phyloP scores from a whole-genome alignment of 2,329 filamentous ascomycete species.

The Escovopsis sp. region DNA sequence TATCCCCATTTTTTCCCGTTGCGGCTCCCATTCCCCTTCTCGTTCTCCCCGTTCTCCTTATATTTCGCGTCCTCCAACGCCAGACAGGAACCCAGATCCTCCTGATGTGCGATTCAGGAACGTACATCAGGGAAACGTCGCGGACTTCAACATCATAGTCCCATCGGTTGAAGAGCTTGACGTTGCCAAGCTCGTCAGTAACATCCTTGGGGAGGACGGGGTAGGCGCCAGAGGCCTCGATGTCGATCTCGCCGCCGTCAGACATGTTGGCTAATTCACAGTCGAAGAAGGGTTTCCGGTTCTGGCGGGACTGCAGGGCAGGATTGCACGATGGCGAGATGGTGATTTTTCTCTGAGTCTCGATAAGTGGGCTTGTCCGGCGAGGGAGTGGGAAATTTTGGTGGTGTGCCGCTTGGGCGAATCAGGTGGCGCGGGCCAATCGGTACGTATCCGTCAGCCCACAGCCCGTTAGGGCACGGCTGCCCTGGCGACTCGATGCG shows the following conservation, averaged over 20 bases:
- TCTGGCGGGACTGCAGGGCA: conserved; percentile 22
- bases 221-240: conserved; percentile 61
- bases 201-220: conserved; percentile 87
- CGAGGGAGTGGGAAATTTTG: conserved; percentile 20
- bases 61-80: not conserved
- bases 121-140: conserved; percentile 98
- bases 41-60: not conserved
- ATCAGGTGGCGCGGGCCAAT: conserved; percentile 17
- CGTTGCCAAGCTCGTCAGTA: conserved; percentile 70
- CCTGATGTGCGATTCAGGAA: conserved; percentile 10
- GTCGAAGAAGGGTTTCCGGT: conserved; percentile 18
- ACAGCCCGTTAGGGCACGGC: conserved; percentile 24
- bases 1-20: no score
- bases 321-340: conserved; percentile 24
- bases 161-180: conserved; percentile 98
- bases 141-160: conserved; percentile 98
- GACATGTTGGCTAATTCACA: conserved; percentile 55
- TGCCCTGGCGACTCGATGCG: conserved; percentile 25
- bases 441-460: conserved; percentile 14
- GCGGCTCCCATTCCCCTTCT: no score
- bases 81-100: not conserved
- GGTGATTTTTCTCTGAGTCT: conserved; percentile 18
- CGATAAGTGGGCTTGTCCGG: conserved; percentile 18
- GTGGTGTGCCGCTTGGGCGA: conserved; percentile 20
- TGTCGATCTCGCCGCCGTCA: conserved; percentile 88